Percentiles rank a stretch among this genome's conserved stretches.
Evolutionary conservation across 2,329 filamentous ascomycete genomes (phyloP).

Genomic region (Botrytis sinoallii): DNA sequence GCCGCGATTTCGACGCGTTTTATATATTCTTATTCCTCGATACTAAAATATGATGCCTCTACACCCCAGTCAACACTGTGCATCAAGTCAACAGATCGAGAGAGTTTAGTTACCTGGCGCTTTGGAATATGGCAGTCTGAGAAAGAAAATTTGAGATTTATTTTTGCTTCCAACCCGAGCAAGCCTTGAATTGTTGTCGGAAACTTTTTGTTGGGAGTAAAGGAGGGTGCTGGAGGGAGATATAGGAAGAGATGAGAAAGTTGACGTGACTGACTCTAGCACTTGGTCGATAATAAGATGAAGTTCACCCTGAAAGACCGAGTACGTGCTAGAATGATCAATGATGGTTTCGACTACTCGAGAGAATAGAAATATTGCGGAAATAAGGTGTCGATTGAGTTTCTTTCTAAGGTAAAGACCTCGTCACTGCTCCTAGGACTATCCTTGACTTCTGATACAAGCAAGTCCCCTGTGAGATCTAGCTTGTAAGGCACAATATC

Average conservation of each 20-base stretch:
- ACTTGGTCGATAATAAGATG: constrained; percentile 14
- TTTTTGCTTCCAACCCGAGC: background rate
- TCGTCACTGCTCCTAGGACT: constrained; percentile 31
- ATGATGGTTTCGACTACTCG: constrained; percentile 13
- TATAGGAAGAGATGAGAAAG: constrained; percentile 5
- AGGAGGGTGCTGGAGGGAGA: background rate
- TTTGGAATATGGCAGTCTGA: background rate
- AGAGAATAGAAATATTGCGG: constrained; percentile 14
- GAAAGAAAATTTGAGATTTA: constrained; percentile 12
- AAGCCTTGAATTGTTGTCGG: background rate
- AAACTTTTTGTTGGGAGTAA: background rate
- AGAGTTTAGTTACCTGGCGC: background rate
- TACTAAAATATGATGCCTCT: background rate
- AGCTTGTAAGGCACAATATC: constrained; percentile 28
- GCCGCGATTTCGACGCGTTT: constrained; percentile 8
- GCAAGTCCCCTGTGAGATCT: constrained; percentile 34
- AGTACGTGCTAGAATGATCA: constrained; percentile 7
- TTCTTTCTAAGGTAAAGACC: constrained; percentile 25
- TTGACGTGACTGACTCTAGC: background rate
- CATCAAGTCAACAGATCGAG: background rate
- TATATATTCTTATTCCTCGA: constrained; percentile 7
- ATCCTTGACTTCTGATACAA: constrained; percentile 33
- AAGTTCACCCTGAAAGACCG: background rate
- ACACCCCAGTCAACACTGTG: constrained; percentile 5
- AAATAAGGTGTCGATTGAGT: constrained; percentile 17